Conservation (phyloP, 1,284 basidiomycete genomes). For the Agroathelia rolfsii region DNA sequence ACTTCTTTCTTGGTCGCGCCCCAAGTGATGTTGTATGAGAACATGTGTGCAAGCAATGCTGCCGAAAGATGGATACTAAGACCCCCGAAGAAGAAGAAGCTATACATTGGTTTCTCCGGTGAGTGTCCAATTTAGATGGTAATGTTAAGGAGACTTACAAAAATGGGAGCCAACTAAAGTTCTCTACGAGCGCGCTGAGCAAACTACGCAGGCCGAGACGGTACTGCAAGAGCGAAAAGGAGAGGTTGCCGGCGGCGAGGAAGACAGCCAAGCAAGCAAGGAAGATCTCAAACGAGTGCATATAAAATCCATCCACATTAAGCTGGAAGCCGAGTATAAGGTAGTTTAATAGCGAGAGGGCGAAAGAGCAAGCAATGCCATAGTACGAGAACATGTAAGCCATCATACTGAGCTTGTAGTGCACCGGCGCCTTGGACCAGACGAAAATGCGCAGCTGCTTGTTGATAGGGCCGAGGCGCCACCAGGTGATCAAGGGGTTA, state of each 20-base stretch:
- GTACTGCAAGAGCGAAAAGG: conserved; percentile 42
- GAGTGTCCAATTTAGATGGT: conserved; percentile 8
- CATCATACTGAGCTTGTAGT: conserved; percentile 44
- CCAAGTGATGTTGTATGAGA: conserved; percentile 54
- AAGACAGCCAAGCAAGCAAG: conserved; percentile 47
- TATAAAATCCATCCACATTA: conserved; percentile 32
- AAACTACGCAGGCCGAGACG: conserved; percentile 37
- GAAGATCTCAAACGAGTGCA: conserved; percentile 39
- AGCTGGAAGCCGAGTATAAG: conserved; percentile 34
- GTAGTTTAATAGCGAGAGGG: conserved; percentile 37
- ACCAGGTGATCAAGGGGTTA: conserved; percentile 42
- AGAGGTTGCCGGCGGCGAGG: conserved; percentile 37
- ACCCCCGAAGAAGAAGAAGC: conserved; percentile 49
- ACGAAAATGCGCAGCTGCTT: conserved; percentile 41
- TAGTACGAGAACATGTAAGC: conserved; percentile 53
- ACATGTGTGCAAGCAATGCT: conserved; percentile 42
- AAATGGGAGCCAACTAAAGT: conserved; percentile 41
- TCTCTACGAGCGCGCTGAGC: conserved; percentile 29
- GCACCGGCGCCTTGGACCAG: conserved; percentile 39
- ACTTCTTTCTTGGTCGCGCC: conserved; percentile 43
- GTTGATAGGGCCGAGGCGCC: conserved; percentile 38
- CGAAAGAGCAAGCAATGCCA: conserved; percentile 36
- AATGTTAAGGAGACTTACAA: conserved; percentile 23
- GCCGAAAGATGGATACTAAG: conserved; percentile 39
- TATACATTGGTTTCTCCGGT: conserved; percentile 18